phyloP scores from a whole-genome alignment of 805 yeast species.

The Ogataea haglerorum region DNA sequence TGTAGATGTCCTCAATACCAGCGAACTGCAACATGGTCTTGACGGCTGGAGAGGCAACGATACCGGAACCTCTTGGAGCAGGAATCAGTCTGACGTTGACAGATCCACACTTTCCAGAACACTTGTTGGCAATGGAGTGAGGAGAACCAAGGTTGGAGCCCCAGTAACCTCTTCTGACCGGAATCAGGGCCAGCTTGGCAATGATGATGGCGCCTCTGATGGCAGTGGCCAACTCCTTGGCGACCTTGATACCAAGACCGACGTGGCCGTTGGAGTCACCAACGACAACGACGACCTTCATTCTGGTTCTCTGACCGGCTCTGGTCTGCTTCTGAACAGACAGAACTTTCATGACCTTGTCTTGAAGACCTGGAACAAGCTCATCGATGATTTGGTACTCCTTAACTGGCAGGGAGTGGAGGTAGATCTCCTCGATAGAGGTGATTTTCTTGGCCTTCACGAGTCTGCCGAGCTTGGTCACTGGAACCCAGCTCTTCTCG shows the following conservation, averaged over 20 bases:
- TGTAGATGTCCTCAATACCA: slow-evolving; percentile 99
- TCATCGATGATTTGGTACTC: slow-evolving; percentile 98
- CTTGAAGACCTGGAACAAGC: slow-evolving; percentile 92
- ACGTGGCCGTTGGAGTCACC: slow-evolving; percentile 99
- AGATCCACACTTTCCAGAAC: slow-evolving; percentile 99
- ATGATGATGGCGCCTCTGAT: slow-evolving; percentile 99
- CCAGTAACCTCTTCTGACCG: slow-evolving; percentile 99
- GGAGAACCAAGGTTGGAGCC: slow-evolving; percentile 99
- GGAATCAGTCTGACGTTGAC: slow-evolving; percentile 97
- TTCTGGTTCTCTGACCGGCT: slow-evolving; percentile 99
- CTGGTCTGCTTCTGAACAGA: slow-evolving; percentile 99
- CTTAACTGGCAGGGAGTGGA: slow-evolving; percentile 99
- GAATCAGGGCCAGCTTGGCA: slow-evolving; percentile 97
- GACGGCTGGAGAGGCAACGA: slow-evolving; percentile 99
- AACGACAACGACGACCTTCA: slow-evolving; percentile 99
- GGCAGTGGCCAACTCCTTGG: slow-evolving; percentile 99
- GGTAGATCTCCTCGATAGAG: slow-evolving; percentile 96
- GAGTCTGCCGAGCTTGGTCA: slow-evolving; percentile 99
- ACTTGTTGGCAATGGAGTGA: slow-evolving; percentile 96
- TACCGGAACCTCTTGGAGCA: slow-evolving; percentile 99
- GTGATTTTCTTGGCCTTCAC: slow-evolving; percentile 98
- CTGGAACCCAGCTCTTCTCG: slow-evolving; percentile 99
- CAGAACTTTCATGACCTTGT: slow-evolving; percentile 99
- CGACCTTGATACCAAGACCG: slow-evolving; percentile 99
- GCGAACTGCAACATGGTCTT: slow-evolving; percentile 98